Evolutionary conservation across 2,329 filamentous ascomycete genomes (phyloP).

Genomic region (Alternaria rosae): DNA sequence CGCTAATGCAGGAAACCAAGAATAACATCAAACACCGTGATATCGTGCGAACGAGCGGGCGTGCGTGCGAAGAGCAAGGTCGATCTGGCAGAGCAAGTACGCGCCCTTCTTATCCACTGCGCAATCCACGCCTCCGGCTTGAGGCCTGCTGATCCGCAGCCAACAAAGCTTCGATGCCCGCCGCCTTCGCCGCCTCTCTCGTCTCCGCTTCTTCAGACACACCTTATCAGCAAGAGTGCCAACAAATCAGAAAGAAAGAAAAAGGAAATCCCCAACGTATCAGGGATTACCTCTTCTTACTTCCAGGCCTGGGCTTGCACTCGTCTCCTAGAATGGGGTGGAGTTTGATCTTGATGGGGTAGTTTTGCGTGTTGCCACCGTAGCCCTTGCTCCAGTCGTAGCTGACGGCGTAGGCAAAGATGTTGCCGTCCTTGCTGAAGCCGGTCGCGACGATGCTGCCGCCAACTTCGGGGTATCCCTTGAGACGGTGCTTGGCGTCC

Average conservation of each 20-base stretch:
- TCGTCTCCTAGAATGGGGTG: slow-evolving; percentile 58
- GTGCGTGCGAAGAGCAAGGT: not conserved
- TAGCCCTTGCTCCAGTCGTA: slow-evolving; percentile 99
- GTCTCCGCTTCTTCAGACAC: not conserved
- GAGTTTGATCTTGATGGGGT: slow-evolving; percentile 60
- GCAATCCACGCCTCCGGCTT: not conserved
- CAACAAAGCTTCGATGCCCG: not conserved
- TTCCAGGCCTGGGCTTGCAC: slow-evolving; percentile 59
- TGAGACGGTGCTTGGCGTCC: slow-evolving; percentile 61
- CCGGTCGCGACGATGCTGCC: slow-evolving; percentile 88
- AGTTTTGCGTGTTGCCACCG: slow-evolving; percentile 74
- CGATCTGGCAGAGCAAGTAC: not conserved
- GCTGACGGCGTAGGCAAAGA: slow-evolving; percentile 73
- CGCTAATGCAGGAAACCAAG: slow-evolving; percentile 5
- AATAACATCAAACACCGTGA: not conserved
- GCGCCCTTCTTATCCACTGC: not conserved
- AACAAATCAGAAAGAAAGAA: not conserved
- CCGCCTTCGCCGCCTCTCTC: not conserved
- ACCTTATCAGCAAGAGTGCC: not conserved
- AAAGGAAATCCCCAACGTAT: not conserved
- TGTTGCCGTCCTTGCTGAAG: slow-evolving; percentile 84
- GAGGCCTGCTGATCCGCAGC: not conserved
- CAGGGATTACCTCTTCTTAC: slow-evolving; percentile 54
- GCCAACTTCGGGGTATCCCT: slow-evolving; percentile 69
- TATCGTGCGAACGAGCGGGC: not conserved